Evolutionary conservation across 1,284 basidiomycete species (phyloP).

Genomic region (Pisolithus thermaeus): DNA sequence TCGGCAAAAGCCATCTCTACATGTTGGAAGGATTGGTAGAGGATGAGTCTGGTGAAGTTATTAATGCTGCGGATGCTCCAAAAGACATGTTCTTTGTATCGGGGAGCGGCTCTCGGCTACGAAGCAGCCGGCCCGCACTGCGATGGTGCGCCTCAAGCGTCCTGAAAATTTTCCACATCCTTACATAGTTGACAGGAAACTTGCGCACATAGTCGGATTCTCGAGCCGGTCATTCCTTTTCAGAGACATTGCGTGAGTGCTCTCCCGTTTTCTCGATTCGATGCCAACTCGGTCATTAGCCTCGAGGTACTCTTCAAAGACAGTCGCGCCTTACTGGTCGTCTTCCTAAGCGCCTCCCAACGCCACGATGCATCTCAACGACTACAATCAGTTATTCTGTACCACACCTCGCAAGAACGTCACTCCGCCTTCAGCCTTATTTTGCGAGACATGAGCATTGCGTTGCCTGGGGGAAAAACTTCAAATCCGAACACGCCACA

Average conservation of each 20-base stretch:
- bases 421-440: slow-evolving; percentile 20
- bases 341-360: slow-evolving; percentile 67
- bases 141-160: slow-evolving; percentile 53
- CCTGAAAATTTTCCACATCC: slow-evolving; percentile 38
- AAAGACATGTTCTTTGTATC: slow-evolving; percentile 79
- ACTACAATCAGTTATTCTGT: slow-evolving; percentile 42
- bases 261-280: slow-evolving; percentile 1
- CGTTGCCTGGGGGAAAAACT: slow-evolving; percentile 30
- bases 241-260: slow-evolving; percentile 78
- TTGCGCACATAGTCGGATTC: slow-evolving; percentile 71
- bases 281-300: slow-evolving; percentile 31
- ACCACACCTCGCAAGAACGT: slow-evolving; percentile 26
- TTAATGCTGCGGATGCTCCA: slow-evolving; percentile 85
- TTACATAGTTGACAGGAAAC: slow-evolving; percentile 51
- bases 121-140: slow-evolving; percentile 70
- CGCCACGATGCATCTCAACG: slow-evolving; percentile 61
- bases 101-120: slow-evolving; percentile 76
- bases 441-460: slow-evolving; percentile 25
- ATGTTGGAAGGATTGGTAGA: slow-evolving; percentile 93
- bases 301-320: slow-evolving; percentile 90
- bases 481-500: slow-evolving; percentile 34
- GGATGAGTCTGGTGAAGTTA: slow-evolving; percentile 80
- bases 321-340: slow-evolving; percentile 74
- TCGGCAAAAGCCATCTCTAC: slow-evolving; percentile 82
- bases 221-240: slow-evolving; percentile 85